Evolutionary conservation across 805 yeast species (phyloP).

Genomic region (Pichia cephalocereana): DNA sequence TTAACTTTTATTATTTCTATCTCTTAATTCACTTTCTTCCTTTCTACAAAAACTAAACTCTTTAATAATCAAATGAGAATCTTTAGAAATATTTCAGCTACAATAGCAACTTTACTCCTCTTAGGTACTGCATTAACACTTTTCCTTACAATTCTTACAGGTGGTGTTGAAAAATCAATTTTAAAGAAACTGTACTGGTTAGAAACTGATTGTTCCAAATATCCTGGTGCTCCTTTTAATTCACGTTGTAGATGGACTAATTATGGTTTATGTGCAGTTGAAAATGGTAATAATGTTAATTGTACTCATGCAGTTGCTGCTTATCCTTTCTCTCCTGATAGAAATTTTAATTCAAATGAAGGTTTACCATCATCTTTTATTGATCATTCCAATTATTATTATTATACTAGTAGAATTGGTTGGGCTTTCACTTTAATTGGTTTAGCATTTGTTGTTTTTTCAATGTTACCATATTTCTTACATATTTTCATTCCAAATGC

Average conservation of each 20-base stretch:
- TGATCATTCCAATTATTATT: constrained; percentile 42
- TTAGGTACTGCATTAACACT: constrained; percentile 40
- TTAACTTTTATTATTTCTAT: no score
- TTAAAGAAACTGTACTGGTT: constrained; percentile 71
- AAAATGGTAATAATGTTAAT: constrained; percentile 34
- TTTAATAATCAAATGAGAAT: background rate
- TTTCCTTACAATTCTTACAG: constrained; percentile 60
- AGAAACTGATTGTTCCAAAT: constrained; percentile 57
- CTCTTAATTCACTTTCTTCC: no score
- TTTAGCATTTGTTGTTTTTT: constrained; percentile 41
- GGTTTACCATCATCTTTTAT: constrained; percentile 49
- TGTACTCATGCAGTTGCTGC: constrained; percentile 60
- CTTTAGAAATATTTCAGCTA: constrained; percentile 4
- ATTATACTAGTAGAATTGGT: constrained; percentile 58
- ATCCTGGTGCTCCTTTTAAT: constrained; percentile 34
- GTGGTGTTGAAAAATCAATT: constrained; percentile 39
- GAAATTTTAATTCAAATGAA: constrained; percentile 46
- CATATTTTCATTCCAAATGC: constrained; percentile 2
- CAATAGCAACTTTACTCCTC: constrained; percentile 6
- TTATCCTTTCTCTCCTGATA: constrained; percentile 75
- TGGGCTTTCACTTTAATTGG: constrained; percentile 57
- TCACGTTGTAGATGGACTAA: constrained; percentile 66
- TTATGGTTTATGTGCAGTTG: constrained; percentile 49
- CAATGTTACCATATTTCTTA: constrained; percentile 31
- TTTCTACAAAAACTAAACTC: background rate